A percentile compares a stretch with the other conserved stretches of the same genome.
Conservation (phyloP, 306 rosid species). For the Cercis canadensis region DNA sequence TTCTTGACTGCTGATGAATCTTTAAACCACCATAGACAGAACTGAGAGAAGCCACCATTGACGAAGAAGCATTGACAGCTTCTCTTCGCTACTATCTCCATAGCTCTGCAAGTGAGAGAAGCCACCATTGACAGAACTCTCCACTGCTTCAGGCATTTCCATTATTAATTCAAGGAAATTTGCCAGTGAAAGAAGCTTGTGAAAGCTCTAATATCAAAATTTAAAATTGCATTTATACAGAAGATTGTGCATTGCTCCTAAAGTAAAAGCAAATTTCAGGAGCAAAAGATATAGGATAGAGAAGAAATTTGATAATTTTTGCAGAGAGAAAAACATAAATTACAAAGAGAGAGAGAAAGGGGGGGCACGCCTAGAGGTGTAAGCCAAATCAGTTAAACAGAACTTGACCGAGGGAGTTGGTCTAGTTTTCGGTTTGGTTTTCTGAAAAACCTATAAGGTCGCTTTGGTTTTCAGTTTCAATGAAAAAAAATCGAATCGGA, state of each 20-base stretch:
- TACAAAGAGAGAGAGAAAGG: too few species aligned
- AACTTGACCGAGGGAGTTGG: too few species aligned
- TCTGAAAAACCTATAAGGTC: too few species aligned
- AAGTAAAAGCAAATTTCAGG: conserved; percentile 39
- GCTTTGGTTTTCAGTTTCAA: too few species aligned
- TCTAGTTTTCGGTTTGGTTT: too few species aligned
- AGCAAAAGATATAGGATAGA: conserved; percentile 17
- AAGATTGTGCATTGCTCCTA: conserved; percentile 53
- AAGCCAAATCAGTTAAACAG: too few species aligned
- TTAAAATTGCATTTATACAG: conserved; percentile 34
- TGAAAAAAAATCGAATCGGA: too few species aligned
- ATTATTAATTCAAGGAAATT: not conserved
- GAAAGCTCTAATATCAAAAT: conserved; percentile 25
- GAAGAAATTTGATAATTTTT: conserved; percentile 39
- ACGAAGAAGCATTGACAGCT: conserved; percentile 67
- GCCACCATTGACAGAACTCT: conserved; percentile 63
- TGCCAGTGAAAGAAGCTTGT: too few species aligned
- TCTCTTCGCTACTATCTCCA: conserved; percentile 69
- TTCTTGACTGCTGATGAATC: too few species aligned
- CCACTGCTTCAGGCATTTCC: conserved; percentile 65
- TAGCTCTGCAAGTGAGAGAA: conserved; percentile 67
- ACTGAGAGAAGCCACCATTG: too few species aligned
- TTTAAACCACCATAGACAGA: too few species aligned
- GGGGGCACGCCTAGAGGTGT: too few species aligned
- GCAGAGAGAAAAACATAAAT: conserved; percentile 45